These are phyloP conservation scores for Starmerella kuoi DNA, from an alignment of 805 yeast genomes.

Conservation along the genomic window DNA sequence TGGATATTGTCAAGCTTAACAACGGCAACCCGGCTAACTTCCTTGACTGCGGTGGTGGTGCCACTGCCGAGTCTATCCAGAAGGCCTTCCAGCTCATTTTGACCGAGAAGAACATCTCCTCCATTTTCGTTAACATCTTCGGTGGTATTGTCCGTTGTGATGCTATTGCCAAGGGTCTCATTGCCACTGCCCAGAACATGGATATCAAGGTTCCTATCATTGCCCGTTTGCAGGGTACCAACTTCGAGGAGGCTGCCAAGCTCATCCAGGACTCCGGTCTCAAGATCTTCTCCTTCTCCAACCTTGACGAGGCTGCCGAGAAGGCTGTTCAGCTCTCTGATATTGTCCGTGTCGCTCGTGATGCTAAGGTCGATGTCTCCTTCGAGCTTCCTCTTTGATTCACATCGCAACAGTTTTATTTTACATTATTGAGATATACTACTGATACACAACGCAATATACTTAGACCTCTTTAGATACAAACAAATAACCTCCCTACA, in stretches of 20 bases:
- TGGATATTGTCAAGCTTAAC: constrained; percentile 96
- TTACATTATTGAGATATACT: too few relatives aligned
- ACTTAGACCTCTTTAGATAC: too few relatives aligned
- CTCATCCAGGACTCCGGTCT: constrained; percentile 80
- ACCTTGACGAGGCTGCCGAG: constrained; percentile 94
- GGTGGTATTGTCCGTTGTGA: constrained; percentile 99
- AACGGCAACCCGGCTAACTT: constrained; percentile 99
- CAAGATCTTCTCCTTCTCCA: constrained; percentile 81
- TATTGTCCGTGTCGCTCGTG: constrained; percentile 38
- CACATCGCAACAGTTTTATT: too few relatives aligned
- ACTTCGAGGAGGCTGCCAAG: constrained; percentile 76
- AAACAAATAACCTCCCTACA: too few relatives aligned
- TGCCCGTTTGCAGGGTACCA: constrained; percentile 98
- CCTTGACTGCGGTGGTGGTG: constrained; percentile 99
- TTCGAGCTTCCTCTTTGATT: constrained; percentile 39
- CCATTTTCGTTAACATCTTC: constrained; percentile 94
- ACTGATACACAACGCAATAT: too few relatives aligned
- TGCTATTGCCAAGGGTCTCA: constrained; percentile 94
- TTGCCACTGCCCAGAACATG: constrained; percentile 86
- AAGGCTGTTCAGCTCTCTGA: constrained; percentile 70
- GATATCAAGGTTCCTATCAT: constrained; percentile 87
- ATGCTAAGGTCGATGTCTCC: constrained; percentile 38
- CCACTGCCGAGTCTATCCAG: constrained; percentile 96
- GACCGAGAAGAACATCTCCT: constrained; percentile 77
- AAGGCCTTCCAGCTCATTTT: constrained; percentile 89